Evolutionary conservation across 2,329 filamentous ascomycete species (phyloP), one percentile per base, ranked within the genome.

Genomic region (Meredithiella fracta): DNA sequence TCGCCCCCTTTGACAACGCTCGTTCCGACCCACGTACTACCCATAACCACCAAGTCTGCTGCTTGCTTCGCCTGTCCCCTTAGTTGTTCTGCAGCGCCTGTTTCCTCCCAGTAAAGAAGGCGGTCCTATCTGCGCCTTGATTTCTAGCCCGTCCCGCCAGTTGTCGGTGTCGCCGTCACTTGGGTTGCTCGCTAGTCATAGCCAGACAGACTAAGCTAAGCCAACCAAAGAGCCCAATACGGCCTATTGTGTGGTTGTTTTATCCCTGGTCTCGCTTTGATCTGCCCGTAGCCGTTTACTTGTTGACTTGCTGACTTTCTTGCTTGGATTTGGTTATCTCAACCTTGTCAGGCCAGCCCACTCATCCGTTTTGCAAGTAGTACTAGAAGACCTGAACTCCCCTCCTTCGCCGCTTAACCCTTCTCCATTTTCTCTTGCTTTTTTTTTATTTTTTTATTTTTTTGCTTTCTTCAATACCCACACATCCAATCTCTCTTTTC

Each of bases 331-430:
- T 47, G 8, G n/a, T 22, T 49, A 49, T 25, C 4, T 20, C 22
- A 26, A 49, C 44, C 44, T 49, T 23, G 44, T 49, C 44, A 49
- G 23, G 17, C 44, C 44, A n/a, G n/a, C n/a, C n/a, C n/a, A n/a
- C n/a, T 17, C 7, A 49, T 26, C 44, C 22, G 22, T 49, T 49
- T 22, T 25, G n/a, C 44, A 26, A 49, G 40, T 53, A 53, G 51
- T 53, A 53, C 34, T 53, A 20, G 31, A 40, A 23, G 31, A 31
- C 31, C 51, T 40, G 17, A 53, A 40, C 51, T 31, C 50, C 50
- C 50, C 56, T 37, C 22, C 51, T 38, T 58, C 52, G 54, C 52
- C 56, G 56, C 56, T 37, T 54, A 54, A 54, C 31, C 31, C 51
- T 50, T 29, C 40, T 26, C 42, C 26, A 47, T 37, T 40, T 25